Evolutionary conservation across 2,329 filamentous ascomycete genomes (phyloP), one percentile per base, ranked within the genome.

Genomic region (Rutstroemia sp.): DNA sequence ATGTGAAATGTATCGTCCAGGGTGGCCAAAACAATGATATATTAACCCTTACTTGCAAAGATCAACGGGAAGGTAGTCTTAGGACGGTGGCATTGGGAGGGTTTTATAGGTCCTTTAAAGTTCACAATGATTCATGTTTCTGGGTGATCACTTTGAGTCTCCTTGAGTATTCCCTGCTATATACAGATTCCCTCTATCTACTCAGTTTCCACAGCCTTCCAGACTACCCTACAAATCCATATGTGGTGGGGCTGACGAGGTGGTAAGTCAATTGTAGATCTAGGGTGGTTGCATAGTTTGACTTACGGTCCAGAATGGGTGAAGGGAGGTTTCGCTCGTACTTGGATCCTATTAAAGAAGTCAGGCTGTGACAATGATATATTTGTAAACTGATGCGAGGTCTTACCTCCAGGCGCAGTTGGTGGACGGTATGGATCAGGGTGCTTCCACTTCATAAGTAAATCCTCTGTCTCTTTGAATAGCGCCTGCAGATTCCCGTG

Each of bases 401-500:
- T 59, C 81, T 62, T 77, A 94, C 92, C 94, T 80, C 94, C 94
- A 10, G 94, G 94, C 41, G 94, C 92, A 44, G 90, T 95, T 14
- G 94, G 94, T 63, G 87, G 83, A 65, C 82, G 78, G 72, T 96
- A 97, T 34, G 94, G 92, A 72, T 99, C 94, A 3, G 94, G 94
- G 70, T 99, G 94, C 76, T 97, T 97, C 92, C 92, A 99, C 73
- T 86, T 88, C 68, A 94, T 84, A 61, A 99, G 76, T 58, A 96
- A 71, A 65, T 87, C 87, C 73, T 97, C 92, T 4, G 94, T 92
- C 75, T 96, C 91, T 60, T 84, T 82, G 63, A 97, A 80, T 57
- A 99, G 74, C 50, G 83, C 84, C 94, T 99, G 63, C 41, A 16
- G 27, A 6, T 46, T n/a, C 56, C 48, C 45, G 19, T 4, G 48